These are phyloP conservation scores for Aspergillus luchuensis DNA, from an alignment of 2,329 filamentous ascomycete species.

Conservation along the genomic window DNA sequence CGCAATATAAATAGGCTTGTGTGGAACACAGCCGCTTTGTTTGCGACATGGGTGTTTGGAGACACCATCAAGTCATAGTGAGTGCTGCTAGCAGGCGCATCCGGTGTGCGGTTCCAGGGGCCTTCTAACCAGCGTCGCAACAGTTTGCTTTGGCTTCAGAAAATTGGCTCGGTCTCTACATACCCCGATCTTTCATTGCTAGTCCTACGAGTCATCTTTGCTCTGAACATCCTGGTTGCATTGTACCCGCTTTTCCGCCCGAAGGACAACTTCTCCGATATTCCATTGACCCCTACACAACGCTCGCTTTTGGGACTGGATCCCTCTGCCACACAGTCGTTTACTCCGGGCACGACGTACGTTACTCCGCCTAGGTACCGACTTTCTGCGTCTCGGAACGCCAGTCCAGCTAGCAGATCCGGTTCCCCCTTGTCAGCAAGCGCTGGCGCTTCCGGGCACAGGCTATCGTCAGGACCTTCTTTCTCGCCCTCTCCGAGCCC, in stretches of 20 bases:
- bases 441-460: conserved; percentile 37
- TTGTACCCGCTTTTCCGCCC: conserved; percentile 71
- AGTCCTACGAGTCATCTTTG: conserved; percentile 61
- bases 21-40: conserved; percentile 64
- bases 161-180: conserved; percentile 37
- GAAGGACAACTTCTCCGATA: conserved; percentile 79
- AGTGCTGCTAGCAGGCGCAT: conserved; percentile 17
- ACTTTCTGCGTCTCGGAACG: conserved; percentile 63
- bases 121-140: conserved; percentile 18
- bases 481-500: conserved; percentile 59
- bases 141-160: conserved; percentile 41
- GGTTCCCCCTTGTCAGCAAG: conserved; percentile 43
- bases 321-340: conserved; percentile 63
- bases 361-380: conserved; percentile 86
- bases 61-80: conserved; percentile 42
- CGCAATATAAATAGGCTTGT: conserved; percentile 71
- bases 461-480: conserved; percentile 49
- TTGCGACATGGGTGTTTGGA: conserved; percentile 52
- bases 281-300: conserved; percentile 87
- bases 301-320: conserved; percentile 80
- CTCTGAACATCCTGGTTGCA: conserved; percentile 71
- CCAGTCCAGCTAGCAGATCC: conserved; percentile 42
- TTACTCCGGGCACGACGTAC: conserved; percentile 70
- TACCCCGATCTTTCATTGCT: conserved; percentile 54
- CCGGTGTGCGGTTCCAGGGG: not conserved